Evolutionary conservation across 805 yeast genomes (phyloP).

Genomic region (Suhomyces canberraensis): DNA sequence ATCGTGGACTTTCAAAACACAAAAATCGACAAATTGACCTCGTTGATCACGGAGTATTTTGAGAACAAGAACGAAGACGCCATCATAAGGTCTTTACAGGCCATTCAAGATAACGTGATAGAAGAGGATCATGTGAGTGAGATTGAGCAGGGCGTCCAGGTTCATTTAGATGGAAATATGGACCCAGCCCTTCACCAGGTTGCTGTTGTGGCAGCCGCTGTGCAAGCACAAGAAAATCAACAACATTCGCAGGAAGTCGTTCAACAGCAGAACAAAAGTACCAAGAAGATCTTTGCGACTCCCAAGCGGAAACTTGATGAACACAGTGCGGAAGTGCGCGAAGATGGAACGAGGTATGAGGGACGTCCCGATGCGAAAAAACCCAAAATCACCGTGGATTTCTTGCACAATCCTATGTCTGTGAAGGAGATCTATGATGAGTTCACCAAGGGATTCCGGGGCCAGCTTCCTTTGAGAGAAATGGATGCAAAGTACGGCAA

Average conservation of each 20-base stretch:
- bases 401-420: slow-evolving; percentile 44
- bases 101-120: slow-evolving; percentile 21
- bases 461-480: slow-evolving; percentile 41
- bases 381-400: slow-evolving; percentile 37
- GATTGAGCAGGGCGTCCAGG: slow-evolving; percentile 16
- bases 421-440: slow-evolving; percentile 44
- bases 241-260: slow-evolving; percentile 7
- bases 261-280: slow-evolving; percentile 4
- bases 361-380: slow-evolving; percentile 20
- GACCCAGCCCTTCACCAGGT: slow-evolving; percentile 42
- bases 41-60: slow-evolving; percentile 29
- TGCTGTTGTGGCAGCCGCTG: slow-evolving; percentile 38
- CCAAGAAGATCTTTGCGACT: slow-evolving; percentile 7
- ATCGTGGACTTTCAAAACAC: slow-evolving; percentile 35
- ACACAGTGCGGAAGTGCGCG: slow-evolving; percentile 4
- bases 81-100: slow-evolving; percentile 29
- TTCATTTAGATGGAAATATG: slow-evolving; percentile 33
- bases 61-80: slow-evolving; percentile 29
- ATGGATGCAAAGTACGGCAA: slow-evolving; percentile 44
- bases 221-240: slow-evolving; percentile 17
- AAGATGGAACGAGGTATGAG: slow-evolving; percentile 8
- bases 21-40: slow-evolving; percentile 38
- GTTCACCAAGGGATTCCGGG: slow-evolving; percentile 42
- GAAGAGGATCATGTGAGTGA: slow-evolving; percentile 16
- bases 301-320: slow-evolving; percentile 11